Evolutionary conservation across 805 yeast genomes (phyloP).

Genomic region (Tetrapisispora namnaoensis): DNA sequence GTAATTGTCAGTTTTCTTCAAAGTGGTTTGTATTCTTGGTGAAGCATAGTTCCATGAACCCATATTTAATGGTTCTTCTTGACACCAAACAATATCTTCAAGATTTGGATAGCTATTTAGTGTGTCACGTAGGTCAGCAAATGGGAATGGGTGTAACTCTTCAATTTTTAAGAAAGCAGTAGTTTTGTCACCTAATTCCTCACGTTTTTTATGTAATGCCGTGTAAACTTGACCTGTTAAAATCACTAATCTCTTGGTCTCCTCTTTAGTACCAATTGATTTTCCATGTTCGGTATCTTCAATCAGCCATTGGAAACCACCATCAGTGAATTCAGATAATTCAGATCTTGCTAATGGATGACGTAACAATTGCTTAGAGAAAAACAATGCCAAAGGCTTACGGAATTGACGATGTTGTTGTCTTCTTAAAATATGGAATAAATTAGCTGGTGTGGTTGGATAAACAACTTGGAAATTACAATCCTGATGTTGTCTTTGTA

Average conservation of each 20-base stretch:
- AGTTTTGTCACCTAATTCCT: conserved; percentile 57
- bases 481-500: conserved; percentile 97
- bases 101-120: conserved; percentile 70
- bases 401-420: conserved; percentile 99
- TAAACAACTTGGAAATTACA: conserved; percentile 96
- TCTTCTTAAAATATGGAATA: conserved; percentile 95
- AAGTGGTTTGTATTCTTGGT: conserved; percentile 74
- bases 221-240: conserved; percentile 93
- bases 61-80: conserved; percentile 98
- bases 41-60: conserved; percentile 74
- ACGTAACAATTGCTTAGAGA: conserved; percentile 90
- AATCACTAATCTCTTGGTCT: conserved; percentile 76
- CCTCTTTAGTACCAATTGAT: conserved; percentile 64
- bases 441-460: conserved; percentile 94
- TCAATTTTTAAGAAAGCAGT: conserved; percentile 87
- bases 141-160: conserved; percentile 99
- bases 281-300: conserved; percentile 85
- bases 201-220: conserved; percentile 84
- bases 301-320: conserved; percentile 91
- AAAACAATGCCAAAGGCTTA: conserved; percentile 75
- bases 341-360: conserved; percentile 93
- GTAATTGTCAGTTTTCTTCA: conserved; percentile 66
- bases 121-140: conserved; percentile 79
- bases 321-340: conserved; percentile 76
- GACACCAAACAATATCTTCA: conserved; percentile 91